These are phyloP conservation scores for Berberis thunbergii DNA, from an alignment of 164 flowering plant genomes.

Conservation along the genomic window DNA sequence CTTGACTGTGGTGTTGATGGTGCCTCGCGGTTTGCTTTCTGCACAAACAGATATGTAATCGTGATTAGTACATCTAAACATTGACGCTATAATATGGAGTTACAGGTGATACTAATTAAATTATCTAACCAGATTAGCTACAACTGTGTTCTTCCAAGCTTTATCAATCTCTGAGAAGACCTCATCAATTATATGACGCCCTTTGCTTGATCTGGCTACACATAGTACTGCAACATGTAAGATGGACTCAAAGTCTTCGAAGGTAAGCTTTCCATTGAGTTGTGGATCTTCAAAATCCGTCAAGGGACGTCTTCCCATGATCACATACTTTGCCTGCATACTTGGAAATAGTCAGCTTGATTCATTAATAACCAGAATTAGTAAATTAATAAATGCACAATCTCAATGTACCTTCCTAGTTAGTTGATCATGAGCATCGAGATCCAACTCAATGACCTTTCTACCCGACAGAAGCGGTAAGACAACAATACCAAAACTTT, in stretches of 20 bases:
- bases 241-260: conserved; percentile 41
- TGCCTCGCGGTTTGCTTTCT: too few relatives aligned
- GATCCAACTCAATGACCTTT: conserved; percentile 54
- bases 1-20: too few relatives aligned
- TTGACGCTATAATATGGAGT: too few relatives aligned
- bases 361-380: not conserved
- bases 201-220: conserved; percentile 59
- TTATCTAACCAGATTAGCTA: too few relatives aligned
- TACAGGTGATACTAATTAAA: too few relatives aligned
- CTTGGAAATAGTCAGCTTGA: not conserved
- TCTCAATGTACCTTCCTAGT: conserved; percentile 35
- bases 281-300: conserved; percentile 54
- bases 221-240: conserved; percentile 58
- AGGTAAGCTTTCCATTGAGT: conserved; percentile 32
- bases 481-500: conserved; percentile 61
- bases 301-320: conserved; percentile 32
- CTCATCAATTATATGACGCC: conserved; percentile 45
- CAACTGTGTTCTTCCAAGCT: conserved; percentile 38
- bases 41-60: too few relatives aligned
- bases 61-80: too few relatives aligned
- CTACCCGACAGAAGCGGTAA: conserved; percentile 64
- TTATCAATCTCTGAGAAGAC: conserved; percentile 45
- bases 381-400: not conserved
- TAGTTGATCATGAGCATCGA: conserved; percentile 58
- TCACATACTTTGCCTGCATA: conserved; percentile 69